Evolutionary conservation across 1,139 yeast genomes (phyloP).

Genomic region (Geotrichum aggregatum): DNA sequence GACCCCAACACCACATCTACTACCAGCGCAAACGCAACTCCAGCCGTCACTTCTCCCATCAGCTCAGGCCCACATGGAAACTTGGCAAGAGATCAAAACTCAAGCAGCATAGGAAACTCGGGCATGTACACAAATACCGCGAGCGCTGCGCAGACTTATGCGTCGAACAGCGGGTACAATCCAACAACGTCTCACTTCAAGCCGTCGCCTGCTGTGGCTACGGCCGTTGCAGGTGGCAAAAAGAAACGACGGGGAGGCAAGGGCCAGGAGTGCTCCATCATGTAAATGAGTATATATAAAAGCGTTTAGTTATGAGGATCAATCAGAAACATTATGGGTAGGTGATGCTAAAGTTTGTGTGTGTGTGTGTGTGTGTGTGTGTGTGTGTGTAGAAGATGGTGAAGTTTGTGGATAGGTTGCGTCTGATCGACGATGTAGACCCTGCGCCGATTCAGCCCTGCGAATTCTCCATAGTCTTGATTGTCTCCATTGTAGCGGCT

Average conservation of each 20-base stretch:
- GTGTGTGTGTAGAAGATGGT: too few species aligned
- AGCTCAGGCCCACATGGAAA: background rate
- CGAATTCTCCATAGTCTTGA: too few species aligned
- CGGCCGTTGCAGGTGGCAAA: conserved; percentile 24
- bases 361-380: too few species aligned
- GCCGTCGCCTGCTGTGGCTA: conserved; percentile 37
- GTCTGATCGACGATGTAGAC: too few species aligned
- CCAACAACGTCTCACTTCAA: conserved; percentile 33
- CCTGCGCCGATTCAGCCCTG: too few species aligned
- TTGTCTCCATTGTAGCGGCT: too few species aligned
- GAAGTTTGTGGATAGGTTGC: too few species aligned
- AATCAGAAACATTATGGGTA: too few species aligned
- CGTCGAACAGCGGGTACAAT: conserved; percentile 39
- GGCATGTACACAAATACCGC: background rate
- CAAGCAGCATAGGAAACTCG: background rate
- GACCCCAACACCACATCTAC: background rate
- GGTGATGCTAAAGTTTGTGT: too few species aligned
- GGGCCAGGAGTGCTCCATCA: conserved; percentile 27
- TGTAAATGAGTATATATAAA: conserved; percentile 27
- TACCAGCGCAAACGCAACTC: background rate
- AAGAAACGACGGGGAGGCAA: conserved; percentile 25
- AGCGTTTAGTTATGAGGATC: too few species aligned
- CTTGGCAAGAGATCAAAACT: background rate
- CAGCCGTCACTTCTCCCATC: background rate
- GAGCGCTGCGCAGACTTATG: background rate